Evolutionary conservation across 495 filamentous ascomycete genomes (phyloP).

Genomic region (Penicillium bialowiezense): DNA sequence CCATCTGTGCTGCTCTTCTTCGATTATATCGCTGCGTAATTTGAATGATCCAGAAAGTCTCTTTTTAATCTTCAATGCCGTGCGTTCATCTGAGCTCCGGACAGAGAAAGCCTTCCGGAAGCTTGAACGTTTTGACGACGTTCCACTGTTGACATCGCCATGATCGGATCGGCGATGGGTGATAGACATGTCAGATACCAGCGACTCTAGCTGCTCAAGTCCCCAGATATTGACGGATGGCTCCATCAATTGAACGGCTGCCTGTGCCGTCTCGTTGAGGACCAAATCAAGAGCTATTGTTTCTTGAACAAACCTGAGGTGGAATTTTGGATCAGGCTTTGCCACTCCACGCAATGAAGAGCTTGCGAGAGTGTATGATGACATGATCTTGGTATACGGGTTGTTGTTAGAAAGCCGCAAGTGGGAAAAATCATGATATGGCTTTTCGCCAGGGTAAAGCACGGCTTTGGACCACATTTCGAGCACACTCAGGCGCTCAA

Average conservation of each 20-base stretch:
- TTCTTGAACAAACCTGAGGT: conserved; percentile 26
- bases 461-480: conserved; percentile 45
- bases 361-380: conserved; percentile 17
- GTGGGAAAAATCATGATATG: conserved; percentile 34
- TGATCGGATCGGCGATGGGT: conserved; percentile 11
- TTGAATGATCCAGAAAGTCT: neutral
- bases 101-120: conserved; percentile 37
- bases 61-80: conserved; percentile 17
- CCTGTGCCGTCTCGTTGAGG: conserved; percentile 38
- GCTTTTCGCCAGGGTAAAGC: conserved; percentile 48
- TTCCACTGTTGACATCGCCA: conserved; percentile 6
- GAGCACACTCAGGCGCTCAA: conserved; percentile 31
- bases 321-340: conserved; percentile 19
- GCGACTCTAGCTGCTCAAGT: conserved; percentile 11
- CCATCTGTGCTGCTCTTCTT: conserved; percentile 43
- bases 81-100: conserved; percentile 36
- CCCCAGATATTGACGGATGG: conserved; percentile 42
- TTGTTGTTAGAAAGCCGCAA: conserved; percentile 23
- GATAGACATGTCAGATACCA: conserved; percentile 21
- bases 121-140: conserved; percentile 28
- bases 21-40: conserved; percentile 34
- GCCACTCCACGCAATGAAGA: conserved; percentile 10
- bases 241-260: conserved; percentile 32
- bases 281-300: conserved; percentile 26
- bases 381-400: conserved; percentile 30